These are phyloP conservation scores for Penicillium canariense DNA, from an alignment of 495 filamentous ascomycete species.

Conservation along the genomic window DNA sequence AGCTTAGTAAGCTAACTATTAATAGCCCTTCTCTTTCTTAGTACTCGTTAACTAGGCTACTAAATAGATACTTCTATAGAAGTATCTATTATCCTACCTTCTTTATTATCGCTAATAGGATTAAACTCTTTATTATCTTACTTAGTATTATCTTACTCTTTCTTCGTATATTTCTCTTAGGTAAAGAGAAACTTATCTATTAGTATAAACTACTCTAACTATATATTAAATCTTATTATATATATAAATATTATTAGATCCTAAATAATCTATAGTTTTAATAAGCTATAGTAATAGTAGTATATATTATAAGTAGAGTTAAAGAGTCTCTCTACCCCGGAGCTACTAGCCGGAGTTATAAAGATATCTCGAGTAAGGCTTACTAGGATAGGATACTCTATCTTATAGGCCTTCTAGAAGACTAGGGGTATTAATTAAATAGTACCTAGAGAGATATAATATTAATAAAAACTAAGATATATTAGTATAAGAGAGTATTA, in stretches of 20 bases:
- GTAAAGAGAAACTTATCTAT: too few species aligned
- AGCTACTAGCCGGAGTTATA: slow-evolving; percentile 7
- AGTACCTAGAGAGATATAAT: not conserved
- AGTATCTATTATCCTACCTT: too few species aligned
- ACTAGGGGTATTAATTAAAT: not conserved
- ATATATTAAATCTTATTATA: slow-evolving; percentile 3
- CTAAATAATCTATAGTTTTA: slow-evolving; percentile 2
- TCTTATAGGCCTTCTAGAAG: slow-evolving; percentile 6
- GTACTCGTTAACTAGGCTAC: too few species aligned
- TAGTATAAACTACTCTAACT: too few species aligned
- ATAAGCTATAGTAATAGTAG: slow-evolving; percentile 8
- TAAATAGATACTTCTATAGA: too few species aligned
- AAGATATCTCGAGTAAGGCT: slow-evolving; percentile 6
- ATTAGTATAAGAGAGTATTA: too few species aligned
- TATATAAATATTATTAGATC: slow-evolving; percentile 10
- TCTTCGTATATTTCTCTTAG: too few species aligned
- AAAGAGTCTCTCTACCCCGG: slow-evolving; percentile 16
- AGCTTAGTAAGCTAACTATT: too few species aligned
- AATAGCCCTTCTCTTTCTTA: too few species aligned
- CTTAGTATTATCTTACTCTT: too few species aligned
- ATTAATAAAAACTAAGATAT: not conserved
- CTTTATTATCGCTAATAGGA: too few species aligned
- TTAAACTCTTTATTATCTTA: too few species aligned
- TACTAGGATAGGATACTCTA: slow-evolving; percentile 3
- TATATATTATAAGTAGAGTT: slow-evolving; percentile 18